phyloP scores from a whole-genome alignment of 345 rosid genomes.

The Limnanthes douglasii region DNA sequence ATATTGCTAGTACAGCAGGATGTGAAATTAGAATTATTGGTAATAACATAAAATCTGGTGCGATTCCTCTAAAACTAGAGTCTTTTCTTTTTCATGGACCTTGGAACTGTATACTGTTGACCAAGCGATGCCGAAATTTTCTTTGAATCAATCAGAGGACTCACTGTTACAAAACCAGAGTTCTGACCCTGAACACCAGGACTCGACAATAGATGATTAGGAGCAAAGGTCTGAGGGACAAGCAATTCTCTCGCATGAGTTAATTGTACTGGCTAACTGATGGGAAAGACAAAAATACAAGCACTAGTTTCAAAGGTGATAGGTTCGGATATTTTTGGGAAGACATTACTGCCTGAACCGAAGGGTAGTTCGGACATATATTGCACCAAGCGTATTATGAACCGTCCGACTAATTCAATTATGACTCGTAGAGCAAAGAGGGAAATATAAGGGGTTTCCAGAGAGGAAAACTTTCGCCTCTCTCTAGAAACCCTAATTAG shows the following conservation, averaged over 20 bases:
- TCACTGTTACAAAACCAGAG: slow-evolving; percentile 24
- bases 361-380: too few species aligned
- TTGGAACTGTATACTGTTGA: slow-evolving; percentile 37
- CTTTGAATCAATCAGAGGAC: slow-evolving; percentile 24
- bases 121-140: slow-evolving; percentile 26
- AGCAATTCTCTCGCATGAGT: slow-evolving; percentile 51
- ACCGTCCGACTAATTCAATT: too few species aligned
- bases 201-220: slow-evolving; percentile 22
- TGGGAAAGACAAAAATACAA: slow-evolving; percentile 36
- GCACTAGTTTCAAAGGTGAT: slow-evolving; percentile 39
- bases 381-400: too few species aligned
- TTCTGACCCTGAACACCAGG: slow-evolving; percentile 22
- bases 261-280: slow-evolving; percentile 39
- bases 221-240: slow-evolving; percentile 25
- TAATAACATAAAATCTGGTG: slow-evolving; percentile 25
- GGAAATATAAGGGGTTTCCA: too few species aligned
- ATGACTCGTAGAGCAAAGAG: too few species aligned
- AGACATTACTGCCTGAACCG: too few species aligned
- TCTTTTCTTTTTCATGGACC: slow-evolving; percentile 70
- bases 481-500: too few species aligned
- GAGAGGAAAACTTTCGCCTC: too few species aligned
- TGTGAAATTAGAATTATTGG: slow-evolving; percentile 20
- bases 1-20: slow-evolving; percentile 22
- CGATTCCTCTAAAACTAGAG: slow-evolving; percentile 26
- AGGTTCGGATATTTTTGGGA: too few species aligned